Conservation (phyloP, 495 filamentous ascomycete species). For the Podospora sp. region DNA sequence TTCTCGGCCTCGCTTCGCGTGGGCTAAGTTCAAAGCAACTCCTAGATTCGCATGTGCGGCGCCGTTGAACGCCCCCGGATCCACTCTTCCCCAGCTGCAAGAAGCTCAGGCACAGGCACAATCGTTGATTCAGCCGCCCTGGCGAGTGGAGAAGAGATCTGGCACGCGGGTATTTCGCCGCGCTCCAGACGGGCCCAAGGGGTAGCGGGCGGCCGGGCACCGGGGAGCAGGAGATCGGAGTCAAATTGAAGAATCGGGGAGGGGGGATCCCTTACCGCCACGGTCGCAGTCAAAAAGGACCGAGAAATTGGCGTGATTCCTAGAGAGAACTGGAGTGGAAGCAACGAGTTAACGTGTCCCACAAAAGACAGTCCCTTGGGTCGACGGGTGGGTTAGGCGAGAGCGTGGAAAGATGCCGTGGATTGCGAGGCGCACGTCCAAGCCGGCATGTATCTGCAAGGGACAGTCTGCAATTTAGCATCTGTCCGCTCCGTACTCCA, state of each 20-base stretch:
- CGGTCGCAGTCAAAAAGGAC: slow-evolving; percentile 54
- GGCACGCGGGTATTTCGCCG: slow-evolving; percentile 22
- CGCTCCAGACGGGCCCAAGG: slow-evolving; percentile 21
- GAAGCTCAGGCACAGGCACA: slow-evolving; percentile 1
- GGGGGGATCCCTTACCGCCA: slow-evolving; percentile 67
- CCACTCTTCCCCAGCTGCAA: slow-evolving; percentile 21
- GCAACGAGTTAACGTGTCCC: slow-evolving; percentile 75
- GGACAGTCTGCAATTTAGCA: slow-evolving; percentile 40
- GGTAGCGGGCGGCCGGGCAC: slow-evolving; percentile 16
- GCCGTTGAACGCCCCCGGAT: slow-evolving; percentile 9
- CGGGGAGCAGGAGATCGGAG: slow-evolving; percentile 12
- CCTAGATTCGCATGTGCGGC: slow-evolving; percentile 12
- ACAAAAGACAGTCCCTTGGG: slow-evolving; percentile 52
- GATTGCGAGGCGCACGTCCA: slow-evolving; percentile 41
- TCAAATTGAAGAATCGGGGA: slow-evolving; percentile 19
- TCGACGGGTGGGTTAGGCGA: slow-evolving; percentile 44
- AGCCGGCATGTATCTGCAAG: slow-evolving; percentile 51
- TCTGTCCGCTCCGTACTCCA: slow-evolving; percentile 1
- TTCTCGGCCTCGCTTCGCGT: slow-evolving; percentile 20
- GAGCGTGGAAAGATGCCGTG: slow-evolving; percentile 59
- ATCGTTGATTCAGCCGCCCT: slow-evolving; percentile 26
- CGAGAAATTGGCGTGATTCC: slow-evolving; percentile 56
- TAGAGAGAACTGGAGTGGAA: slow-evolving; percentile 53
- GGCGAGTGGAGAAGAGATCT: slow-evolving; percentile 22
- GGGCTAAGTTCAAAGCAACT: neutral